A percentile compares a stretch with the other conserved stretches of the same genome.
Evolutionary conservation across 106 monocot genomes (phyloP).

Genomic region (Acorus gramineus): DNA sequence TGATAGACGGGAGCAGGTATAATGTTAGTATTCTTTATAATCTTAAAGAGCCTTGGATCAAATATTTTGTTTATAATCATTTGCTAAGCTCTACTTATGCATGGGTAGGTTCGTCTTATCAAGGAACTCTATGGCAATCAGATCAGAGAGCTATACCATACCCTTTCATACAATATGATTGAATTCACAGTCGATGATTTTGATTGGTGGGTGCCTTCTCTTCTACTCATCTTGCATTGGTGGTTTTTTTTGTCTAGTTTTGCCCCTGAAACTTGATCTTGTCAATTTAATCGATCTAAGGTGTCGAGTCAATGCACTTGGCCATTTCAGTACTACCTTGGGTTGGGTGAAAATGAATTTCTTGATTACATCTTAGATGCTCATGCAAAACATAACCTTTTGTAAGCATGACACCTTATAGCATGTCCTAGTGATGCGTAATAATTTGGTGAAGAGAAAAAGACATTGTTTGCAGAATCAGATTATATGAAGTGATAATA

Average conservation of each 20-base stretch:
- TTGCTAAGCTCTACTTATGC: not conserved
- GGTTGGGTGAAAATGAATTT: no score
- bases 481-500: no score
- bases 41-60: no score
- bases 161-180: slow-evolving; percentile 74
- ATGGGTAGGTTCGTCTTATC: slow-evolving; percentile 66
- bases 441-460: no score
- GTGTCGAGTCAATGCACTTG: no score
- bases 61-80: not conserved
- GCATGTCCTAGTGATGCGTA: no score
- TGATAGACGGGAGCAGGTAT: slow-evolving; percentile 97
- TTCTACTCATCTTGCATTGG: not conserved
- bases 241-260: not conserved
- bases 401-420: no score
- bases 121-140: slow-evolving; percentile 93
- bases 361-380: no score
- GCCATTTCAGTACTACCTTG: no score
- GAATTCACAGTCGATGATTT: slow-evolving; percentile 89
- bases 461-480: no score
- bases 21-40: no score
- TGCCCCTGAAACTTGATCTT: not conserved
- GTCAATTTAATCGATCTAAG: not conserved
- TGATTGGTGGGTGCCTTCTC: slow-evolving; percentile 48
- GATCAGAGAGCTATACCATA: slow-evolving; percentile 74
- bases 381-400: no score